Conservation (phyloP, 2,329 filamentous ascomycete species). For the Allantophomopsis lycopodina region DNA sequence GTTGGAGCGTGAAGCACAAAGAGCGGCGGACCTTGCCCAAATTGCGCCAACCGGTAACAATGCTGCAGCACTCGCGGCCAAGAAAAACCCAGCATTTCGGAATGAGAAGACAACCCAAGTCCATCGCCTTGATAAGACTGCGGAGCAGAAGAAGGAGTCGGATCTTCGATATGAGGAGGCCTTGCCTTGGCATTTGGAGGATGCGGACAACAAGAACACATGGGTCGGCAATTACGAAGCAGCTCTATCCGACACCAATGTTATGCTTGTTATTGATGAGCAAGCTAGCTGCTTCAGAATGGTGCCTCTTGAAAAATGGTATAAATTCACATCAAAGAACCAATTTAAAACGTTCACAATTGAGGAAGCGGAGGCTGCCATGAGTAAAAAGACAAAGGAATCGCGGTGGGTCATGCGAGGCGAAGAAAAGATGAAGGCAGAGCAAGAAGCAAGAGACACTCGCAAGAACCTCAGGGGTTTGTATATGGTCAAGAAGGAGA, state of each 20-base stretch:
- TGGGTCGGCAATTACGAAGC: constrained; percentile 90
- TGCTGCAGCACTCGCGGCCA: constrained; percentile 14
- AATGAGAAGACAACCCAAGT: constrained; percentile 80
- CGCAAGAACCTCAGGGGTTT: constrained; percentile 34
- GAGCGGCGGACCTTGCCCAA: constrained; percentile 77
- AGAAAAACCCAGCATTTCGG: constrained; percentile 46
- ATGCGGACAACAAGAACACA: constrained; percentile 88
- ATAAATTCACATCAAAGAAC: constrained; percentile 72
- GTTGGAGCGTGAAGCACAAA: constrained; percentile 72
- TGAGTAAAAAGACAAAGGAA: constrained; percentile 65
- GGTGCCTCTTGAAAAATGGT: constrained; percentile 92
- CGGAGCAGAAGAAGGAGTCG: constrained; percentile 55
- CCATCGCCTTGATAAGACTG: constrained; percentile 61
- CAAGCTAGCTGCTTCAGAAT: constrained; percentile 59
- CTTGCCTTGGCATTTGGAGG: constrained; percentile 90
- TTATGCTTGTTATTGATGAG: constrained; percentile 59
- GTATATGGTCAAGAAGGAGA: constrained; percentile 50
- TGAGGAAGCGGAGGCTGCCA: constrained; percentile 73
- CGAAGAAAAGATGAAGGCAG: constrained; percentile 39
- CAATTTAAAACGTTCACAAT: constrained; percentile 65
- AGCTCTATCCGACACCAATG: constrained; percentile 72
- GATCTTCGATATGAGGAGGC: constrained; percentile 85
- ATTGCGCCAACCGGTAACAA: constrained; percentile 73
- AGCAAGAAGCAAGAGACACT: constrained; percentile 43
- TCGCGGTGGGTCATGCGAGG: constrained; percentile 71